Evolutionary conservation across 768 basidiomycete species (phyloP), one percentile per base, ranked within the genome.

Genomic region (Trametes cingulata): DNA sequence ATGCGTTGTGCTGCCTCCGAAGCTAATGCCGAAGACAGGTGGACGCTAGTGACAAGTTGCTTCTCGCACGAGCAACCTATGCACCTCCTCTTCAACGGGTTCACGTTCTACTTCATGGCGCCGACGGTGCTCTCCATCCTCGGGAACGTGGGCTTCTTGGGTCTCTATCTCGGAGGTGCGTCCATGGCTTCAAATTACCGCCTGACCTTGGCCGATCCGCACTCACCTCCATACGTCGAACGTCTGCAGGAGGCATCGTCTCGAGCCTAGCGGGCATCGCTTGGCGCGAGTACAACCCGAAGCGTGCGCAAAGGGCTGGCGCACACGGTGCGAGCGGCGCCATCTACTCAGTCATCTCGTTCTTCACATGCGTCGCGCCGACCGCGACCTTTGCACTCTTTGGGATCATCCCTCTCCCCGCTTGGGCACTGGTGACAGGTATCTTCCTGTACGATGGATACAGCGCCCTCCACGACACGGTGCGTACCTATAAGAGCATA

Each of bases 301-400:
- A 15, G 5, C 70, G 45, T 25, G 67, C 71, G 2, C 65, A 48
- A 25, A 49, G 68, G 59, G 67, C 77, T 60, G 61, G 78, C 60
- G 72, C 87, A 41, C 76, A 78, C 56, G 91, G 91, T 37, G 91
- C 91, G 60, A 93, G 91, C 65, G 92, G 91, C 56, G 87, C 91
- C 13, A 83, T 91, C 48, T 89, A 86, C 71, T 82, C 87, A 3
- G 73, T 84, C 25, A 73, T 89, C n/a, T 82, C 90, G 4, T 82
- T 87, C 70, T 84, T 90, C 50, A 90, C 90, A 6, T 89, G 86
- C 70, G 73, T 82, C 1, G 84, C 83, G 14, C 92, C 93, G 5
- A 82, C 66, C 15, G 76, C 84, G 66, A 85, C 77, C 0, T 89
- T 94, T 70, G 74, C 80, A 8, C 72, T 94, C 42, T 94, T 90